Base-by-base conservation (phyloP, 2,329 filamentous ascomycete genomes). In the Fusarium sp. region DNA sequence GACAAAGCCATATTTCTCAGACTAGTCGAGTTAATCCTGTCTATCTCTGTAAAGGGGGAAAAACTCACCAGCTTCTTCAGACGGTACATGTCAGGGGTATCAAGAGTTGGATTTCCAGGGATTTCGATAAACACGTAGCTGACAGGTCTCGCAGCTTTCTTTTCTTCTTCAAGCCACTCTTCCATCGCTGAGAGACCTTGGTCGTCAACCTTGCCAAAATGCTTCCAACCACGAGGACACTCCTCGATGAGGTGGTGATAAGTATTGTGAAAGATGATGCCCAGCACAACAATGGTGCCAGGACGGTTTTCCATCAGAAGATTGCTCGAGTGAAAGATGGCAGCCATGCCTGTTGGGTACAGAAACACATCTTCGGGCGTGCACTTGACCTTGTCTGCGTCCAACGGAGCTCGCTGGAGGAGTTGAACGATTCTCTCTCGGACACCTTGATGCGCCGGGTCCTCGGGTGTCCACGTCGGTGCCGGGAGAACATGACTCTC, bases 261-360 rank as follows among this genome's bases (percentile, higher is more conserved):
- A 0, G 87, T 88, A 67, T 83, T 85, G 71, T 87, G 84, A 74
- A 90, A 90, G 4, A 86, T 80, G n/a, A 87, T 80, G 9, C 89
- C 88, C 30, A 90, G 82, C 14, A 87, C 79, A 8, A 86, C 83
- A 6, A 84, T 81, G 37, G 80, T 82, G 4, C 81, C 79, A 0
- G 81, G 78, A 2, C 82, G 80, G 33, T 82, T 74, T 30, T 78
- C 74, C 3, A 81, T 68, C 11, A 89, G 74, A 3, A 82, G 79
- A 45, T 81, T 80, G 38, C 86, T 85, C 2, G 83, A 69, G 27
- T 84, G 79, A 64, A 85, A 87, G 12, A 91, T 85, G 30, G 85
- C 83, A 0, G 85, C 85, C 88, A 90, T 90, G 30, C 89, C 89
- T 0, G 87, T 87, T 6, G 85, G 84, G 74, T 87, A 90, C 22